phyloP scores from a whole-genome alignment of 306 rosid species.

The Sindora glabra region DNA sequence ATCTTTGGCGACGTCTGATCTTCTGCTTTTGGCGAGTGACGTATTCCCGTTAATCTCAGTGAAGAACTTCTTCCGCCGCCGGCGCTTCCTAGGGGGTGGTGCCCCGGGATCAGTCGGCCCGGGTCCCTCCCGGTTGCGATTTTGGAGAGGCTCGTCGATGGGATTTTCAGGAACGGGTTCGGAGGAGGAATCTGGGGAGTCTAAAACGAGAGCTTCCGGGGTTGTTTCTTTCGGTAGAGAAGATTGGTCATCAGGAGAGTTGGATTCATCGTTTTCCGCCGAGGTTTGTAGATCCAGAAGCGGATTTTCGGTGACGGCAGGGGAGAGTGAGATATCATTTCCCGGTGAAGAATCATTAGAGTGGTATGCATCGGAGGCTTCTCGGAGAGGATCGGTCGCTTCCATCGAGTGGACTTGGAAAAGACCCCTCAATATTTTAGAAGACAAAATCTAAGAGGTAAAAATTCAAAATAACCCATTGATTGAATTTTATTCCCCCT shows the following conservation, averaged over 20 bases:
- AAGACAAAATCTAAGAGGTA: too few species aligned
- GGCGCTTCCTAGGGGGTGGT: slow-evolving; percentile 54
- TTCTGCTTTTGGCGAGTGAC: slow-evolving; percentile 49
- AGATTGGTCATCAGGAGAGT: slow-evolving; percentile 33
- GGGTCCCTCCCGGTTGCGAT: slow-evolving; percentile 1
- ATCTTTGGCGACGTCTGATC: slow-evolving; percentile 59
- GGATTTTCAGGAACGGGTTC: slow-evolving; percentile 31
- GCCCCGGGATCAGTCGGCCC: slow-evolving; percentile 29
- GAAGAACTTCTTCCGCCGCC: slow-evolving; percentile 88
- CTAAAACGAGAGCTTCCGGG: slow-evolving; percentile 27
- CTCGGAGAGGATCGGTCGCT: background rate
- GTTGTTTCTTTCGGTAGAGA: slow-evolving; percentile 35
- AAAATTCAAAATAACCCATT: too few species aligned
- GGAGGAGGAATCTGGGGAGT: too few species aligned
- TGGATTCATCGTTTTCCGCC: background rate
- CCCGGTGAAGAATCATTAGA: slow-evolving; percentile 36
- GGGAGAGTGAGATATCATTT: slow-evolving; percentile 29
- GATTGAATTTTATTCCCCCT: too few species aligned
- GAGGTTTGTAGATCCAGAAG: slow-evolving; percentile 14
- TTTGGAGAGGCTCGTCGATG: slow-evolving; percentile 12
- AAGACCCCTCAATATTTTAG: too few species aligned
- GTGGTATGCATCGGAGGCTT: background rate
- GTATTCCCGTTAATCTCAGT: slow-evolving; percentile 51
- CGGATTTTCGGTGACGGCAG: slow-evolving; percentile 20
- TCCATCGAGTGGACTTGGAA: too few species aligned